These are phyloP conservation scores for Bullera alba DNA, from an alignment of 768 basidiomycete species.

Conservation along the genomic window DNA sequence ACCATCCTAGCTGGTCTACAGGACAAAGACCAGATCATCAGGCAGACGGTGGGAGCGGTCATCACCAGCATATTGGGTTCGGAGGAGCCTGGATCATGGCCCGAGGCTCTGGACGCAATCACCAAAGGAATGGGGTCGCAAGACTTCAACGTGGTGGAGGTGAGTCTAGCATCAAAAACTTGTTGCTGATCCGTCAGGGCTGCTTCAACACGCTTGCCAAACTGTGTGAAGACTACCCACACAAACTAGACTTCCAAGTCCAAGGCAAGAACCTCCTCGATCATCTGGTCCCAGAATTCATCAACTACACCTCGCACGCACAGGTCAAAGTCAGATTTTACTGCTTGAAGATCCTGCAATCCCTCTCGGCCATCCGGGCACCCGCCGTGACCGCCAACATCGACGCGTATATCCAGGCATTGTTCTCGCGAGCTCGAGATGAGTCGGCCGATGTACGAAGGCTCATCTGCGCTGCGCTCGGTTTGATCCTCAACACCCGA, in stretches of 20 bases:
- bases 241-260: slow-evolving; percentile 89
- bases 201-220: slow-evolving; percentile 92
- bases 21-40: slow-evolving; percentile 75
- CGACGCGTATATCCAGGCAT: slow-evolving; percentile 82
- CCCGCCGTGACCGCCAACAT: slow-evolving; percentile 85
- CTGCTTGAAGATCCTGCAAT: slow-evolving; percentile 87
- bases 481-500: slow-evolving; percentile 81
- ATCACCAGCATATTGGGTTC: slow-evolving; percentile 82
- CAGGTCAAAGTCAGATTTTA: slow-evolving; percentile 84
- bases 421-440: slow-evolving; percentile 93
- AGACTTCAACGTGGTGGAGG: slow-evolving; percentile 76
- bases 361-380: slow-evolving; percentile 78
- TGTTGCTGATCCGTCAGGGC: slow-evolving; percentile 52
- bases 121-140: slow-evolving; percentile 69
- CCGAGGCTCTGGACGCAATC: slow-evolving; percentile 82
- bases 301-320: slow-evolving; percentile 75
- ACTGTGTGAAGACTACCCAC: slow-evolving; percentile 92
- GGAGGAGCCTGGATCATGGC: slow-evolving; percentile 87
- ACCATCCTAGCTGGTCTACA: slow-evolving; percentile 50
- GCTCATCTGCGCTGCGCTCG: slow-evolving; percentile 91
- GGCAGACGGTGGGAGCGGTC: slow-evolving; percentile 88
- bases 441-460: slow-evolving; percentile 87
- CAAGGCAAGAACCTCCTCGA: slow-evolving; percentile 88
- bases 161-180: slow-evolving; percentile 46
- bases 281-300: slow-evolving; percentile 93